phyloP scores from a whole-genome alignment of 345 rosid genomes.

The Salix arbutifolia region DNA sequence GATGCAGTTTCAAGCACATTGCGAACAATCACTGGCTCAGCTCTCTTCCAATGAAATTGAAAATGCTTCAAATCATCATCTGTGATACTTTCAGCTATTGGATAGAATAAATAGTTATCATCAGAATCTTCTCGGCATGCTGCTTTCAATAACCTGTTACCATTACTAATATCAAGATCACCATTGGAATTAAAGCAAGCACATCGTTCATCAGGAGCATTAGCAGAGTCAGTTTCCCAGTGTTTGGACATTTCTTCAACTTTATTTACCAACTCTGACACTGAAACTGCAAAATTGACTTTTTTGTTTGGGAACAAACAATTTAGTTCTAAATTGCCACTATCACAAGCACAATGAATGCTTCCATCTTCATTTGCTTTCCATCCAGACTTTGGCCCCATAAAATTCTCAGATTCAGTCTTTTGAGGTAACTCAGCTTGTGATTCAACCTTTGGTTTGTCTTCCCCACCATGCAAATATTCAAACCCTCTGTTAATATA shows the following conservation, averaged over 20 bases:
- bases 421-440: slow-evolving; percentile 7
- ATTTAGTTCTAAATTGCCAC: slow-evolving; percentile 34
- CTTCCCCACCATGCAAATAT: neutral
- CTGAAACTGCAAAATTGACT: slow-evolving; percentile 7
- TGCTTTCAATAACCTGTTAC: slow-evolving; percentile 38
- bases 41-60: slow-evolving; percentile 69
- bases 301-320: slow-evolving; percentile 27
- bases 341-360: slow-evolving; percentile 52
- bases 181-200: slow-evolving; percentile 42
- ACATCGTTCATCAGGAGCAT: slow-evolving; percentile 25
- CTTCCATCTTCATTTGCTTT: slow-evolving; percentile 47
- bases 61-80: slow-evolving; percentile 54
- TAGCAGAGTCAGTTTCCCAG: neutral
- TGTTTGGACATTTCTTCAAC: slow-evolving; percentile 24
- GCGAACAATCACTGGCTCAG: slow-evolving; percentile 65
- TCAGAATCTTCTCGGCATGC: slow-evolving; percentile 47
- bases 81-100: slow-evolving; percentile 38
- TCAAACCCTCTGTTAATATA: neutral
- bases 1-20: slow-evolving; percentile 50
- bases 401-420: slow-evolving; percentile 11
- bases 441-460: neutral
- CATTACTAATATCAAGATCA: slow-evolving; percentile 20
- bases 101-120: slow-evolving; percentile 65
- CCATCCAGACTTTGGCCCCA: slow-evolving; percentile 28
- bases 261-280: slow-evolving; percentile 37